phyloP scores from a whole-genome alignment of 148 eudicot species.

The Amaranthus cruentus region DNA sequence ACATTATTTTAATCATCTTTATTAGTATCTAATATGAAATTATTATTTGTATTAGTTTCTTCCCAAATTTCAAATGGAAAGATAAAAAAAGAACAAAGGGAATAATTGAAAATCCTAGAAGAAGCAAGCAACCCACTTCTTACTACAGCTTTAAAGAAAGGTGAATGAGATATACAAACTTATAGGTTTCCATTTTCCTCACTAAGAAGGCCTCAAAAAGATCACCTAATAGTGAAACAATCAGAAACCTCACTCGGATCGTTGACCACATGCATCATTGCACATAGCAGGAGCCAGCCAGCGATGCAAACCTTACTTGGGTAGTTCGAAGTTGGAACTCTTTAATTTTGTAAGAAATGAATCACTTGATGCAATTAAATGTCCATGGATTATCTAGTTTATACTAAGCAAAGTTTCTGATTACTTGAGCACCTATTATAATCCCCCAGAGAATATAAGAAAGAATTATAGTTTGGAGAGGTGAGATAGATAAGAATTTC shows the following conservation, averaged over 20 bases:
- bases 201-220: background rate
- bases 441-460: background rate
- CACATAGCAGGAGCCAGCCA: background rate
- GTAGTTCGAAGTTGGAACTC: background rate
- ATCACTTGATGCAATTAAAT: background rate
- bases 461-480: background rate
- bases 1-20: too few relatives aligned
- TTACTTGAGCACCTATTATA: background rate
- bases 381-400: background rate
- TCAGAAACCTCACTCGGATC: background rate
- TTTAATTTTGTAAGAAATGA: background rate
- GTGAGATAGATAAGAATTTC: background rate
- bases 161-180: background rate
- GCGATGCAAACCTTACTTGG: background rate
- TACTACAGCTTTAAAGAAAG: background rate
- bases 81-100: too few relatives aligned
- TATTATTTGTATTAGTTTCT: too few relatives aligned
- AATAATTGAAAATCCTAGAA: background rate
- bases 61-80: too few relatives aligned
- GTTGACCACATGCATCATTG: background rate
- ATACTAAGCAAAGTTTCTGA: background rate
- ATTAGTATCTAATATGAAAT: too few relatives aligned
- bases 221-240: background rate
- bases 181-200: background rate
- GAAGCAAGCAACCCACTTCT: background rate